Base-by-base conservation (phyloP, 108 stramenopile species). In the Schizochytrium sp. region DNA sequence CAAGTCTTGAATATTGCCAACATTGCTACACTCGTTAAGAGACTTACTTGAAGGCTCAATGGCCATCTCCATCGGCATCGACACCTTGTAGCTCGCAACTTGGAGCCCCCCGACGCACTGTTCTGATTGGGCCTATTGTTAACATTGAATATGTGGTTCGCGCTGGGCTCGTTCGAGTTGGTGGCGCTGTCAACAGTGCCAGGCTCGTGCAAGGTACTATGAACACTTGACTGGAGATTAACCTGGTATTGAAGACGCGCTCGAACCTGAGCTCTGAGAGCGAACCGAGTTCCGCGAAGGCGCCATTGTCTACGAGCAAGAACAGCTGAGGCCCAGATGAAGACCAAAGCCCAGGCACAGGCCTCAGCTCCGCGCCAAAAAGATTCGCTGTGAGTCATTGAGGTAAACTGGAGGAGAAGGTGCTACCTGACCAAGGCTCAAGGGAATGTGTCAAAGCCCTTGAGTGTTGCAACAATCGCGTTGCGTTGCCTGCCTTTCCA, bases 1-100 rank as follows among this genome's bases (percentile, higher is more conserved):
- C 59, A 60, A 17, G 59, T n/a, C 59, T 60, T 60, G 59, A 60
- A n/a, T 60, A n/a, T n/a, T 60, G 59, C 59, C 1, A 60, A 60
- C 17, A 60, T 60, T n/a, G 59, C 59, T n/a, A 60, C 19, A 60
- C 19, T n/a, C 28, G 59, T n/a, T n/a, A 60, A 1, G 1, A 60
- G 59, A 60, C 59, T 60, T n/a, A 60, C 19, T n/a, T 60, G 59
- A 17, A 2, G 59, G 2, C 59, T 60, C 59, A 28, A 28, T 28
- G 28, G 28, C 28, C 28, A 28, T 28, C 28, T 28, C 28, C 28
- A 28, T 28, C 28, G 28, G 28, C 28, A 28, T 28, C 28, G 28
- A 28, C 28, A 28, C 28, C 28, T 28, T 28, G 28, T 28, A 28
- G 28, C 28, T 28, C 28, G 28, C 28, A 28, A 28, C 28, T 28